Evolutionary conservation across 2,329 filamentous ascomycete genomes (phyloP).

Genomic region (Cercospora nicotianae): DNA sequence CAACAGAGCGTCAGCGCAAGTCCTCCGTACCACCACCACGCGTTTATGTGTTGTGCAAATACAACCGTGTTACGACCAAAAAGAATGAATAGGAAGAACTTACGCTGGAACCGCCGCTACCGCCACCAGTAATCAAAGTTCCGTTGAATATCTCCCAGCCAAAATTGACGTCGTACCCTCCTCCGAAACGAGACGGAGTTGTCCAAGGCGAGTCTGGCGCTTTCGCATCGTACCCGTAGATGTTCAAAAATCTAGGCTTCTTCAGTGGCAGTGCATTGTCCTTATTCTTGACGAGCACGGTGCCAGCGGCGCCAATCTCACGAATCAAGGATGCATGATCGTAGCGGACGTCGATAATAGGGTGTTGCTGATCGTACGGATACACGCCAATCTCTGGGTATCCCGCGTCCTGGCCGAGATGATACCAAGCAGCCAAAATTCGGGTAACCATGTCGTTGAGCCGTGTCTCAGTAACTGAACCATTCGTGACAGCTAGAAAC

Average conservation of each 20-base stretch:
- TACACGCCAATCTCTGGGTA: conserved; percentile 27
- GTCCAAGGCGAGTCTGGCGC: conserved; percentile 38
- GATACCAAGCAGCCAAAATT: conserved; percentile 55
- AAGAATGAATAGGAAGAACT: no score
- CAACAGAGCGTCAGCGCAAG: conserved; percentile 15
- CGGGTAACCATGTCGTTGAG: conserved; percentile 60
- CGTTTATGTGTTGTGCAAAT: no score
- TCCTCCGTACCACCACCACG: background rate
- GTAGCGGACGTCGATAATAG: conserved; percentile 60
- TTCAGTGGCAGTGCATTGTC: conserved; percentile 56
- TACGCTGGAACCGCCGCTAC: conserved; percentile 4
- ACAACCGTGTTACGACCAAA: no score
- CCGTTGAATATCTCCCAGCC: conserved; percentile 34
- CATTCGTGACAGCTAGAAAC: conserved; percentile 53
- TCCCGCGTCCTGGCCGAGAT: conserved; percentile 56
- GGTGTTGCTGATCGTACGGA: conserved; percentile 24
- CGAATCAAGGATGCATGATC: conserved; percentile 47
- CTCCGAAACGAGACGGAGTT: conserved; percentile 41
- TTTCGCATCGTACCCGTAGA: conserved; percentile 45
- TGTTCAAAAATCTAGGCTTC: conserved; percentile 42
- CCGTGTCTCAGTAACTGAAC: conserved; percentile 54
- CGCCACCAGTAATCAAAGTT: conserved; percentile 26
- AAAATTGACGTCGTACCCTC: conserved; percentile 44
- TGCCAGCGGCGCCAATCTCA: conserved; percentile 55
- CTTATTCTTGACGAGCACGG: conserved; percentile 64